phyloP scores from a whole-genome alignment of 2,329 filamentous ascomycete genomes.

The Fusarium sp. region DNA sequence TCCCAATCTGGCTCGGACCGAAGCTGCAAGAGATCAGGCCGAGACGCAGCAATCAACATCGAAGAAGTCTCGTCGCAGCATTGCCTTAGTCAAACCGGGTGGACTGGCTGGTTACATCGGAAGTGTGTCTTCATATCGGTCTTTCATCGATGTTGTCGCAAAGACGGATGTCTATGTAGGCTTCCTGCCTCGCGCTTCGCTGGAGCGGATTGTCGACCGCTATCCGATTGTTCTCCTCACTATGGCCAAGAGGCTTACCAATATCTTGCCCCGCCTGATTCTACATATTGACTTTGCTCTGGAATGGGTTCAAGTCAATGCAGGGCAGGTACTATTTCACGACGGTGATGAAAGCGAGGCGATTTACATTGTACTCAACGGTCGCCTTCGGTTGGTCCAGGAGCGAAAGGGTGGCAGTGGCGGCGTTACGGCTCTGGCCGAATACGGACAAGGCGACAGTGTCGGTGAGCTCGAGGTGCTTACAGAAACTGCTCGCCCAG shows the following conservation, averaged over 20 bases:
- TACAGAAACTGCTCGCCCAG: constrained; percentile 90
- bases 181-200: constrained; percentile 82
- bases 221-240: constrained; percentile 93
- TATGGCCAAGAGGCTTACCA: constrained; percentile 94
- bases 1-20: constrained; percentile 38
- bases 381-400: constrained; percentile 83
- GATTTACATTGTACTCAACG: constrained; percentile 97
- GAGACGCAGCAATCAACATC: constrained; percentile 56
- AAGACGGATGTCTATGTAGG: constrained; percentile 99
- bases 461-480: constrained; percentile 96
- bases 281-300: constrained; percentile 97
- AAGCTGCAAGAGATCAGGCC: constrained; percentile 41
- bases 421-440: constrained; percentile 84
- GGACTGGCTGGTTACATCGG: constrained; percentile 94
- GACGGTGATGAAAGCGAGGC: constrained; percentile 96
- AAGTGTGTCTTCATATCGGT: constrained; percentile 92
- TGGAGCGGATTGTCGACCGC: constrained; percentile 91
- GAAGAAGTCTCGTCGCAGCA: constrained; percentile 66
- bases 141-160: constrained; percentile 94
- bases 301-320: constrained; percentile 97
- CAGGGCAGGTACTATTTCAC: constrained; percentile 93
- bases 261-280: constrained; percentile 85
- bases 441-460: constrained; percentile 97
- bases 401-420: constrained; percentile 84
- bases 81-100: constrained; percentile 93